Conservation (phyloP, 1,284 basidiomycete species). For the Trametes pubescens region DNA sequence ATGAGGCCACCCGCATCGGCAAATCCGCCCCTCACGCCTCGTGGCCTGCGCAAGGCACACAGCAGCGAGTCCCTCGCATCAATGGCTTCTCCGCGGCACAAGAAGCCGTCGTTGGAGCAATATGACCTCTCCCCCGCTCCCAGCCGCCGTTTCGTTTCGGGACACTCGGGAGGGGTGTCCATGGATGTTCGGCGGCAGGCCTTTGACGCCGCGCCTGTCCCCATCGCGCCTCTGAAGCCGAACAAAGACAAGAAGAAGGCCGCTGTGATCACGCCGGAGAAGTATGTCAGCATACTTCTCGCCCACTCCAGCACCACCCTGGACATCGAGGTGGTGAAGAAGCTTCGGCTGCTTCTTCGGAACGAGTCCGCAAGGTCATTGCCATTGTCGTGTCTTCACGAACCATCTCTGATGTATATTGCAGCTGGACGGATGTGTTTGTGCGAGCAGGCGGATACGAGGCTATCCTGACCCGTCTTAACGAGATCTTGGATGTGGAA, state of each 20-base stretch:
- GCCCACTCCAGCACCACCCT: slow-evolving; percentile 72
- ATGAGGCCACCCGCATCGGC: slow-evolving; percentile 47
- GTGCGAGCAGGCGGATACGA: slow-evolving; percentile 86
- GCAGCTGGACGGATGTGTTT: slow-evolving; percentile 93
- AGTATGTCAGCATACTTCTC: slow-evolving; percentile 69
- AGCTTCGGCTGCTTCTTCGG: slow-evolving; percentile 79
- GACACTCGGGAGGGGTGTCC: slow-evolving; percentile 36
- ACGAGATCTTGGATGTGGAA: slow-evolving; percentile 93
- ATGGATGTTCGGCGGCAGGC: slow-evolving; percentile 39
- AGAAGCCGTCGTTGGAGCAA: slow-evolving; percentile 34
- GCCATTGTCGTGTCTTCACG: background rate
- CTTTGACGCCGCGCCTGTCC: slow-evolving; percentile 39
- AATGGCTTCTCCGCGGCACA: slow-evolving; percentile 48
- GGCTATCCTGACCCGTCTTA: slow-evolving; percentile 84
- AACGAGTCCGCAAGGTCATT: slow-evolving; percentile 85
- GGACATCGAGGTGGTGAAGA: slow-evolving; percentile 81
- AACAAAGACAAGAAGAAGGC: slow-evolving; percentile 55
- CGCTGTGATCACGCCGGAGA: slow-evolving; percentile 54
- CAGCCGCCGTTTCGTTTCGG: slow-evolving; percentile 18
- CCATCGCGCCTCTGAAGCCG: slow-evolving; percentile 35
- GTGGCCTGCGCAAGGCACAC: slow-evolving; percentile 64
- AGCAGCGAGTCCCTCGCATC: slow-evolving; percentile 72
- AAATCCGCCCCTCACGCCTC: slow-evolving; percentile 39
- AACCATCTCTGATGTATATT: background rate
- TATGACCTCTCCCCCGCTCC: slow-evolving; percentile 43